A percentile compares a stretch with the other conserved stretches of the same genome.
These are phyloP conservation scores for Rhizopogon roseolus DNA, from an alignment of 768 basidiomycete genomes.

Conservation along the genomic window DNA sequence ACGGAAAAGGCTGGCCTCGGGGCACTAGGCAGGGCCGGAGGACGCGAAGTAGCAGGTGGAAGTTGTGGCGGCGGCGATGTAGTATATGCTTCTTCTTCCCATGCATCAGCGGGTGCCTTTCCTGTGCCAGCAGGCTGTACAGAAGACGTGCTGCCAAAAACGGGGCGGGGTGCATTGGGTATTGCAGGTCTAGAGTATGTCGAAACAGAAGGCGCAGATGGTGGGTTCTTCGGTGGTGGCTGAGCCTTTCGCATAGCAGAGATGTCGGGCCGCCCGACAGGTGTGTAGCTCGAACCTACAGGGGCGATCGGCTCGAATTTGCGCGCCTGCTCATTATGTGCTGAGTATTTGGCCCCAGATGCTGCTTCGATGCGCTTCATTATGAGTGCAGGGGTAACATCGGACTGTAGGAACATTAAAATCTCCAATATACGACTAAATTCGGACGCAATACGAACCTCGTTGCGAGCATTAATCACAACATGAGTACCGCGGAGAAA, in stretches of 20 bases:
- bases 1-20: slow-evolving; percentile 39
- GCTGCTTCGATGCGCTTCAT: slow-evolving; percentile 85
- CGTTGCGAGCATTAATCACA: slow-evolving; percentile 81
- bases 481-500: slow-evolving; percentile 85
- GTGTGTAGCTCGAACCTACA: slow-evolving; percentile 72
- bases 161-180: slow-evolving; percentile 42
- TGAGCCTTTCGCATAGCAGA: slow-evolving; percentile 47
- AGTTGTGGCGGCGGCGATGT: slow-evolving; percentile 36
- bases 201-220: slow-evolving; percentile 8
- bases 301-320: slow-evolving; percentile 78
- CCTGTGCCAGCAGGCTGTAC: slow-evolving; percentile 33
- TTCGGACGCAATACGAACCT: slow-evolving; percentile 42
- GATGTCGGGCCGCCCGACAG: slow-evolving; percentile 73
- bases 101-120: slow-evolving; percentile 50
- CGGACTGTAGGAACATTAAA: slow-evolving; percentile 41
- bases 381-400: slow-evolving; percentile 75
- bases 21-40: slow-evolving; percentile 40
- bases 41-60: slow-evolving; percentile 41
- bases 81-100: slow-evolving; percentile 47
- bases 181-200: slow-evolving; percentile 25
- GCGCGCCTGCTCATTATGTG: slow-evolving; percentile 72
- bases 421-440: neutral
- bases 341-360: slow-evolving; percentile 86
- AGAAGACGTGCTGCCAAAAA: slow-evolving; percentile 40
- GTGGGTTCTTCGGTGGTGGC: slow-evolving; percentile 23